Conservation (phyloP, 208 protist species). For the Trypanosoma avium region DNA sequence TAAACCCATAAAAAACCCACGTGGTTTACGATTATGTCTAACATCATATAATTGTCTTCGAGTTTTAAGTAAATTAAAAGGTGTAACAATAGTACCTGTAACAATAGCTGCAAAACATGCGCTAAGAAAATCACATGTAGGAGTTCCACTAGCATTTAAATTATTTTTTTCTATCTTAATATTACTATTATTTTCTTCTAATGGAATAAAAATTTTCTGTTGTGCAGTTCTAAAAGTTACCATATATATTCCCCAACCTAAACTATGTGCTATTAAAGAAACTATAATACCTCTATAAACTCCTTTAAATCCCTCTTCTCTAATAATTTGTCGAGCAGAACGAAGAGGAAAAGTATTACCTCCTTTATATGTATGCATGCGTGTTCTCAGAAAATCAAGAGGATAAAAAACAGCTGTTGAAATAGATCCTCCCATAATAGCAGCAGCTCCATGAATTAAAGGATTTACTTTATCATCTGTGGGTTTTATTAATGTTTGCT, state of each 20-base stretch:
- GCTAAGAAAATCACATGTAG: constrained; percentile 52
- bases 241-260: constrained; percentile 83
- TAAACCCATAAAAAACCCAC: constrained; percentile 25
- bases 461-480: constrained; percentile 11
- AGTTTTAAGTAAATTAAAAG: constrained; percentile 79
- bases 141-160: constrained; percentile 2
- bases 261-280: constrained; percentile 63
- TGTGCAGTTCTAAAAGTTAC: constrained; percentile 67
- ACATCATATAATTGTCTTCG: constrained; percentile 67
- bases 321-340: constrained; percentile 51
- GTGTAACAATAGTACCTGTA: constrained; percentile 69
- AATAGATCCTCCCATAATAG: constrained; percentile 58
- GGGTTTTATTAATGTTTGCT: constrained; percentile 14
- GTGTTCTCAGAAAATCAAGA: constrained; percentile 80
- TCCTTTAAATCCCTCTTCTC: constrained; percentile 57
- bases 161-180: background rate
- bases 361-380: constrained; percentile 75
- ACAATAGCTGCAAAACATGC: constrained; percentile 62
- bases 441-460: constrained; percentile 76
- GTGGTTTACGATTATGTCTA: constrained; percentile 5
- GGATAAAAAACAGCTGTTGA: constrained; percentile 84
- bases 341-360: constrained; percentile 40
- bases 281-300: constrained; percentile 81
- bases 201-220: constrained; percentile 29
- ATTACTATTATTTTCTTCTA: background rate